Percentiles rank a stretch among this genome's conserved stretches.
Evolutionary conservation across 1,139 yeast genomes (phyloP).

Genomic region (Diutina siamensis): DNA sequence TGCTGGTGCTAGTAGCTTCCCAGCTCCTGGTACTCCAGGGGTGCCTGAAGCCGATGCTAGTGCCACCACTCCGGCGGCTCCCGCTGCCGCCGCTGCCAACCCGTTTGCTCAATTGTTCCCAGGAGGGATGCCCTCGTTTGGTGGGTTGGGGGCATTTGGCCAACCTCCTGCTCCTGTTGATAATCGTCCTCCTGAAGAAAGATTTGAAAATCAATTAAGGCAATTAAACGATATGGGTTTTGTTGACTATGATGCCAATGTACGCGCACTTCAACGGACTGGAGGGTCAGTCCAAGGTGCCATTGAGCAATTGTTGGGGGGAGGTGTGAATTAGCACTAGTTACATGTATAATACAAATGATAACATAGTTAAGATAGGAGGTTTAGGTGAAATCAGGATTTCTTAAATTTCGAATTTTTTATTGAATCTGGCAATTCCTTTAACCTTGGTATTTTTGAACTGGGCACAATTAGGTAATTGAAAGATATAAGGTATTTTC

Average conservation of each 20-base stretch:
- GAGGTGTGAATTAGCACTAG: neutral
- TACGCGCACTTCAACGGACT: slow-evolving; percentile 82
- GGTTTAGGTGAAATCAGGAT: too few relatives aligned
- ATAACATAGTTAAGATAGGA: slow-evolving; percentile 3
- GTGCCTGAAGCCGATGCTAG: slow-evolving; percentile 11
- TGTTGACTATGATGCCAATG: slow-evolving; percentile 83
- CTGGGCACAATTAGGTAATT: too few relatives aligned
- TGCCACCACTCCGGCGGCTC: slow-evolving; percentile 8
- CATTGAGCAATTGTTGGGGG: slow-evolving; percentile 59
- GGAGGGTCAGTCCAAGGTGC: slow-evolving; percentile 99
- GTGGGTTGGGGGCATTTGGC: slow-evolving; percentile 18
- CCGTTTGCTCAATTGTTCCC: slow-evolving; percentile 16
- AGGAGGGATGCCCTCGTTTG: slow-evolving; percentile 12
- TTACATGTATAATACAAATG: neutral
- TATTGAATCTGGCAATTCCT: too few relatives aligned
- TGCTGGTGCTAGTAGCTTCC: slow-evolving; percentile 27
- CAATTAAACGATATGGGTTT: slow-evolving; percentile 96
- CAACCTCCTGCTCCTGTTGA: slow-evolving; percentile 36
- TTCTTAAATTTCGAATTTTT: too few relatives aligned
- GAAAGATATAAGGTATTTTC: too few relatives aligned
- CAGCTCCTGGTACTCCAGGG: slow-evolving; percentile 42
- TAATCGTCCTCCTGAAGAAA: slow-evolving; percentile 89
- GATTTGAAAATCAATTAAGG: slow-evolving; percentile 80
- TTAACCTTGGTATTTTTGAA: too few relatives aligned
- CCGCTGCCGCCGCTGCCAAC: neutral